Percentiles rank a stretch among this genome's conserved stretches.
phyloP scores from a whole-genome alignment of 1,284 basidiomycete genomes.

The Mrakiaceae sp. region DNA sequence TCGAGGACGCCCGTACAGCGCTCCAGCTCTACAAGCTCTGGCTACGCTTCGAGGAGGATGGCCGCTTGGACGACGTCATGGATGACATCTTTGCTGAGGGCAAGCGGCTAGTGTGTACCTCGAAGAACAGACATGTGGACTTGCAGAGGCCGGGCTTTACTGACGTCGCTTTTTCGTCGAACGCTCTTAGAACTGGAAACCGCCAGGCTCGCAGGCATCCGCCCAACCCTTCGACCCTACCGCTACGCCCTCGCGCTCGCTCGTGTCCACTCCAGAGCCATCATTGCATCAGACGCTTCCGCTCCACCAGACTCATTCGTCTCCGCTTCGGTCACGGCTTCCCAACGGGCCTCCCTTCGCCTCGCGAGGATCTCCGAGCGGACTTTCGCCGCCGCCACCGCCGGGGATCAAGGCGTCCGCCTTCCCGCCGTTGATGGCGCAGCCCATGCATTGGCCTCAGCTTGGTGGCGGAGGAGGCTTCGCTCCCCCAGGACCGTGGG shows the following conservation, averaged over 20 bases:
- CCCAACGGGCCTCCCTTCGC: slow-evolving; percentile 9
- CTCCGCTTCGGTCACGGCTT: neutral
- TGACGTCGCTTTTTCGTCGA: neutral
- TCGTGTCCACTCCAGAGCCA: slow-evolving; percentile 1
- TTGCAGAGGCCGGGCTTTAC: neutral
- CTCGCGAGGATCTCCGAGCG: neutral
- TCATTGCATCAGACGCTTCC: neutral
- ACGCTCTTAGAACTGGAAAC: slow-evolving; percentile 11
- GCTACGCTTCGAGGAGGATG: slow-evolving; percentile 61
- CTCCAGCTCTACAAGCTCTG: slow-evolving; percentile 77
- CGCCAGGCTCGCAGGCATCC: neutral
- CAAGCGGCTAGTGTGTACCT: slow-evolving; percentile 28
- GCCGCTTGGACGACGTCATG: slow-evolving; percentile 73
- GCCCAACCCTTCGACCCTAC: neutral
- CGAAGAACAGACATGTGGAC: too few species aligned
- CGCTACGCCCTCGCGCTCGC: neutral
- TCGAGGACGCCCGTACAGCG: slow-evolving; percentile 86
- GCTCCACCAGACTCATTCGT: neutral
- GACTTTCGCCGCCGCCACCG: too few species aligned
- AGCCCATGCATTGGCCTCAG: too few species aligned
- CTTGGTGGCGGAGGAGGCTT: too few species aligned
- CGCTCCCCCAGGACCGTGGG: too few species aligned
- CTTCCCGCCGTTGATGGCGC: too few species aligned
- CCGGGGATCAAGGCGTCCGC: too few species aligned
- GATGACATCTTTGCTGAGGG: slow-evolving; percentile 53